Evolutionary conservation across 352 stramenopile genomes (phyloP), one percentile per base, ranked within the genome.

Genomic region (Phytophthora macrochlamydospora): DNA sequence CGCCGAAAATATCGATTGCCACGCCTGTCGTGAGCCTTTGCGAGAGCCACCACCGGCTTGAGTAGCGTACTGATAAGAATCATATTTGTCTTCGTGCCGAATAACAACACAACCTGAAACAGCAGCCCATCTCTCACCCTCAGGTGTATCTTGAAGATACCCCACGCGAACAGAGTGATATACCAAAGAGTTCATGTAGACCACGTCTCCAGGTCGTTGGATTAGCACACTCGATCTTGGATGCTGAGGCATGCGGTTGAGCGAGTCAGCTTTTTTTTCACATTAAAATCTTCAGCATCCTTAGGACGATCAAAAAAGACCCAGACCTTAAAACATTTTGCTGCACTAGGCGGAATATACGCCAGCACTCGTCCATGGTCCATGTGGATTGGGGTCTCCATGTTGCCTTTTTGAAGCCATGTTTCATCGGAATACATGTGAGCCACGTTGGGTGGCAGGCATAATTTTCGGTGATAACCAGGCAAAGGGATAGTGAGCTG

Each of bases 311-410:
- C 14, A 32, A 51, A 51, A 28, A 35, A 51, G 7, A 51, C 28
- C 45, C 28, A 51, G 18, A 51, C 45, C 14, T 51, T 51, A 35
- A 51, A 51, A 13, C 45, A 51, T 3, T 51, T n/a, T 12, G 18
- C 8, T 2, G 14, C 8, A 13, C 18, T 35, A 9, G 45, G 45
- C 2, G 45, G 45, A 12, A 51, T 51, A 13, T 51, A 51, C 1
- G 45, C 18, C 9, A 51, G 4, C 5, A 51, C 45, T 14, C 45
- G 45, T 7, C 24, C 24, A 37, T 51, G 45, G 28, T 51, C 45
- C 45, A 51, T 51, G 18, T 51, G 45, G 14, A 51, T 35, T 4
- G 45, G n/a, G 14, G n/a, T 35, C 14, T 51, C 45, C 8, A 14
- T 31, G 28, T 51, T 51, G 9, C 45, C 18, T 28, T 9, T 1